Base-by-base conservation (phyloP, 1,284 basidiomycete genomes). In the Crucibulum parvulum region DNA sequence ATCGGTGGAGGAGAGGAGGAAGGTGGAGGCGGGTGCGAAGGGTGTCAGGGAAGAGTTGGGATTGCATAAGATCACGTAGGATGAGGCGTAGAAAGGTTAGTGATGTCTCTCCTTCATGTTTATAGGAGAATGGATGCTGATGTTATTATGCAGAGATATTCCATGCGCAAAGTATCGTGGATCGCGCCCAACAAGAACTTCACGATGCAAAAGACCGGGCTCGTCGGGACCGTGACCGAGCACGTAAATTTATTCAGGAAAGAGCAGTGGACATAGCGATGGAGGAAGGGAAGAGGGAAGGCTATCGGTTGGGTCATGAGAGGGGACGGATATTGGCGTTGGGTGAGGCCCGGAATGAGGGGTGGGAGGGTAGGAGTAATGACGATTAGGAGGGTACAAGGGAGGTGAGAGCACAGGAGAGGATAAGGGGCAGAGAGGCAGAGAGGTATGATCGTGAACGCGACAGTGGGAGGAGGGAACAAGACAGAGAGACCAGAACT, bases 11-110 rank as follows among this genome's bases (percentile, higher is more conserved):
- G 66, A 64, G 31, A 72, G 72, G 53, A 59, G 68, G 7, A 63
- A 62, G 37, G 51, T 75, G n/a, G 73, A 78, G 35, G 64, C 66
- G 15, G 74, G 76, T 11, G 59, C 81, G 6, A 58, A 65, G 7
- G 68, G 65, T 5, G 71, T 73, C 8, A 69, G 66, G 38, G 69
- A 77, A 36, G 79, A 80, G 61, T 58, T 81, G 45, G 64, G 68
- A 13, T 53, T 80, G 48, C 78, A 80, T 58, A 80, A 79, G 62
- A 58, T 75, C 5, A 77, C 81, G 65, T 65, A 81, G 34, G 76
- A 80, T 39, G 57, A 73, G 7, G 80, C 80, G 35, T 79, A 80
- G 58, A 76, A 74, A 68, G 77, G 77, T 78, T 37, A 7, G 55
- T 51, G n/a, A 31, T 37, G 45, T 47, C 56, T 35, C 41, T 13